Base-by-base conservation (phyloP, 495 filamentous ascomycete genomes). In the Penicillium canescens region DNA sequence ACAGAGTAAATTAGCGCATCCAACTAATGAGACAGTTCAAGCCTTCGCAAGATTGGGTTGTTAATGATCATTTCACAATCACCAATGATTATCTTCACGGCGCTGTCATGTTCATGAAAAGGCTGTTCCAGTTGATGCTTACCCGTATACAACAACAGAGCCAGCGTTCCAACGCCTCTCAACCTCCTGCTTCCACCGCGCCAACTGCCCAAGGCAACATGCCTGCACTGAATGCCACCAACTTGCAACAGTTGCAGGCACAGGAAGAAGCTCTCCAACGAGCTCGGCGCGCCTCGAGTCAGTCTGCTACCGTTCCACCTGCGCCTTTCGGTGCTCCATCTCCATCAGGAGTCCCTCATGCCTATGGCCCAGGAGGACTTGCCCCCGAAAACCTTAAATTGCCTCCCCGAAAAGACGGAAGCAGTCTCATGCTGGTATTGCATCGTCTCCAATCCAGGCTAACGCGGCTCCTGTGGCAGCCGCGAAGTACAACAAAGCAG, bases 301-400 rank as follows among this genome's bases (percentile, higher is more conserved):
- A 86, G 20, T 82, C 77, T 54, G 73, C 80, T 20, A 88, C 82
- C 1, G 76, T 83, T 0, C 66, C 83, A 0, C 83, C 86, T 0
- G 89, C 89, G 63, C 79, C 78, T 39, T 80, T 92, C 54, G 85
- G 84, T 18, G 78, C 80, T 7, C 81, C 86, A 37, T 90, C 90
- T 31, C 90, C 89, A 14, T 78, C 86, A 41, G 88, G 89, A 5
- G 77, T 85, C 20, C 88, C 90, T 12, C 78, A 77, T 50, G 66
- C 66, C 9, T 81, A 79, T 57, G 75, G 72, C 10, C 71, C 78
- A 6, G 71, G 70, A 6, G 68, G 71, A 42, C 71, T 81, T 40
- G 74, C 74, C 3, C 73, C 72, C 8, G 74, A 84, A 54, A 81
- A 88, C 50, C 77, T 88, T 12, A 82, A 77, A 21, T 72, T 86